phyloP scores from a whole-genome alignment of 345 rosid genomes.

The Pistacia integerrima region DNA sequence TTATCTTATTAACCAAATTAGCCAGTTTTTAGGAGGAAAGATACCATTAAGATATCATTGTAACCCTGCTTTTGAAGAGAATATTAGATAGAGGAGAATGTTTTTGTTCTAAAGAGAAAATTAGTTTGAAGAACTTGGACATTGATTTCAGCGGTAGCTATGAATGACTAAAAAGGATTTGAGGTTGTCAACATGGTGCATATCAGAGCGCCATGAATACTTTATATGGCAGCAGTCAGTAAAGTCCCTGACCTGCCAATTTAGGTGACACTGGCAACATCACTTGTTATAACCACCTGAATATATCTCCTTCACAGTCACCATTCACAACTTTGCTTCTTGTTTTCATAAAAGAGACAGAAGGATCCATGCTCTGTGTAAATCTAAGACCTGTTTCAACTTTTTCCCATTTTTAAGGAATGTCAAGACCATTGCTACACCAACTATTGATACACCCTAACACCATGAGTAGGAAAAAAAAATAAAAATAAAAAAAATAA shows the following conservation, averaged over 20 bases:
- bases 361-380: neutral
- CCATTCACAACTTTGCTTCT: neutral
- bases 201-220: neutral
- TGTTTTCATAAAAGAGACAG: no score
- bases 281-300: neutral
- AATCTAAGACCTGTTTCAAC: neutral
- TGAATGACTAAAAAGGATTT: neutral
- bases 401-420: neutral
- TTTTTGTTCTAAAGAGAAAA: neutral
- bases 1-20: conserved; percentile 3
- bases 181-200: neutral
- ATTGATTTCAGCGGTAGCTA: neutral
- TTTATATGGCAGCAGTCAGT: neutral
- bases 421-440: neutral
- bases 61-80: neutral
- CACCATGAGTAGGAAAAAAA: no score
- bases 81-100: neutral
- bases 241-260: neutral
- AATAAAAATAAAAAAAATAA: no score
- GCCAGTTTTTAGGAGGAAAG: neutral
- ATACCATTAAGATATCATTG: neutral
- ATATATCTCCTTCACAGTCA: neutral
- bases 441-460: neutral
- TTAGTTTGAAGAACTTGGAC: neutral
- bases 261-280: neutral